Conservation (phyloP, 139 green algal genomes). For the Chlamydomonas schloesseri region DNA sequence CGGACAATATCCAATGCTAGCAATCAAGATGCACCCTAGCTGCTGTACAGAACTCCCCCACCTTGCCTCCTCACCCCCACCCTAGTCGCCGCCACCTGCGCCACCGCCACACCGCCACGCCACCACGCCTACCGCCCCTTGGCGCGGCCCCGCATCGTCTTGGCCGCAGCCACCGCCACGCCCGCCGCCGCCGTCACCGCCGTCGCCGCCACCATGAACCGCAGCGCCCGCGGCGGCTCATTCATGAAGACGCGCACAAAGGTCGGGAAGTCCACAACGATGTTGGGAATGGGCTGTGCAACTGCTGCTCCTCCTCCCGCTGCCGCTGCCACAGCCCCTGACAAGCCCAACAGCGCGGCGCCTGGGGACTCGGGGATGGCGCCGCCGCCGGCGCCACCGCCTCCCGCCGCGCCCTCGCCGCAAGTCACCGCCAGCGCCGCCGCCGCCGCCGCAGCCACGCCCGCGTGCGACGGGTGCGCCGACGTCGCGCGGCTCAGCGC, state of each 20-base stretch:
- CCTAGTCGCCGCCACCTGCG: too few relatives aligned
- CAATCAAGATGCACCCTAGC: too few relatives aligned
- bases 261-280: constrained; percentile 1
- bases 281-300: neutral
- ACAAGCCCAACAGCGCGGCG: neutral
- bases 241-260: constrained; percentile 28
- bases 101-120: too few relatives aligned
- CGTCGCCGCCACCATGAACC: constrained; percentile 1
- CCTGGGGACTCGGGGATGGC: neutral
- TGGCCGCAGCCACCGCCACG: neutral
- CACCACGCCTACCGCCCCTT: neutral
- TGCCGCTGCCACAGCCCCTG: neutral
- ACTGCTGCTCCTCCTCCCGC: too few relatives aligned
- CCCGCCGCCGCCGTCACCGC: neutral
- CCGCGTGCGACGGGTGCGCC: neutral
- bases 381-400: too few relatives aligned
- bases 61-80: too few relatives aligned
- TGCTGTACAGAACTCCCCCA: too few relatives aligned
- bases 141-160: too few relatives aligned
- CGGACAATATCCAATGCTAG: too few relatives aligned
- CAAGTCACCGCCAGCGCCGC: too few relatives aligned
- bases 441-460: too few relatives aligned
- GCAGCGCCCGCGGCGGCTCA: constrained; percentile 31
- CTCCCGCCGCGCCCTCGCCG: too few relatives aligned
- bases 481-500: neutral